Conservation (phyloP, 2,329 filamentous ascomycete species). For the Sarocladium oryzae region DNA sequence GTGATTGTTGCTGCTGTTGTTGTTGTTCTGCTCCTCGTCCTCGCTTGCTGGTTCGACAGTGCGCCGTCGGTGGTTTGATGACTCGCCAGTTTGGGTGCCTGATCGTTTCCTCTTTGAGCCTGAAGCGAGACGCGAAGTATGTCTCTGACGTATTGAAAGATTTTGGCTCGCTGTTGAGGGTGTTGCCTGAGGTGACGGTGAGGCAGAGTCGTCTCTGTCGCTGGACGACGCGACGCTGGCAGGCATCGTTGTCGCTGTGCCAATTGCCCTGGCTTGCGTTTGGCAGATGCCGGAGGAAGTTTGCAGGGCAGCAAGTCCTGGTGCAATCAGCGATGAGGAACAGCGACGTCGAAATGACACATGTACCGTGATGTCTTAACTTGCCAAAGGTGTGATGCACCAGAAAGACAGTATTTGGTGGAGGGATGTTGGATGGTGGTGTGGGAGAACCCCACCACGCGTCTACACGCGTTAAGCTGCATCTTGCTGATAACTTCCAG, state of each 20-base stretch:
- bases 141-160: slow-evolving; percentile 1
- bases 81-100: slow-evolving; percentile 17
- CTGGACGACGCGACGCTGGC: slow-evolving; percentile 2
- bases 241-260: slow-evolving; percentile 2
- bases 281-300: background rate
- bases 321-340: too few species aligned
- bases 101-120: slow-evolving; percentile 27
- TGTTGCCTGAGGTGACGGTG: slow-evolving; percentile 1
- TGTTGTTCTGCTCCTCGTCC: slow-evolving; percentile 9
- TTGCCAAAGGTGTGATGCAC: background rate
- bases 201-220: background rate
- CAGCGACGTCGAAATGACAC: too few species aligned
- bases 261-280: background rate
- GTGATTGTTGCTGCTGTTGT: slow-evolving; percentile 10
- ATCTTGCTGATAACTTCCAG: background rate
- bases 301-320: too few species aligned
- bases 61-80: slow-evolving; percentile 18
- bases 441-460: background rate
- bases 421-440: background rate
- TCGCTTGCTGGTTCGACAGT: slow-evolving; percentile 18
- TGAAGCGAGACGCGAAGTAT: slow-evolving; percentile 15
- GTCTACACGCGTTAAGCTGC: slow-evolving; percentile 7
- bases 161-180: background rate
- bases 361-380: too few species aligned
- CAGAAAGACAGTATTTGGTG: background rate